These are phyloP conservation scores for Colletotrichum cordylinicola DNA, from an alignment of 2,329 filamentous ascomycete genomes.

Conservation along the genomic window DNA sequence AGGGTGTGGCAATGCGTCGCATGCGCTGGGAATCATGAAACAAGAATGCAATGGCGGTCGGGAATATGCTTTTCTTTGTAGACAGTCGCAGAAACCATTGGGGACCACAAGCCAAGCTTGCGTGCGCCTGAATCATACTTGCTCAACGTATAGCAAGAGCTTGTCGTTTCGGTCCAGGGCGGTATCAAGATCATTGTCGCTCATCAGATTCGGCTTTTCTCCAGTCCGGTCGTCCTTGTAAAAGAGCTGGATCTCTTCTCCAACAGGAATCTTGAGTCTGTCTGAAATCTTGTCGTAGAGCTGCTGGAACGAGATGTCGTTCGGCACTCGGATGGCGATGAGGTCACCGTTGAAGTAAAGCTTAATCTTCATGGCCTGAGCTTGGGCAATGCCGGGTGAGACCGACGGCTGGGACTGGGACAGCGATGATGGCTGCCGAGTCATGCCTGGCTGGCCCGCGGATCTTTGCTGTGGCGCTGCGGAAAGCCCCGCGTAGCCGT, in stretches of 20 bases:
- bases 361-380: slow-evolving; percentile 84
- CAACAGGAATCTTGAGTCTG: slow-evolving; percentile 73
- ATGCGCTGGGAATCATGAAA: slow-evolving; percentile 24
- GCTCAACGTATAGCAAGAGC: slow-evolving; percentile 76
- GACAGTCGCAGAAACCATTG: not conserved
- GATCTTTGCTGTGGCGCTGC: slow-evolving; percentile 46
- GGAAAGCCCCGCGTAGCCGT: slow-evolving; percentile 58
- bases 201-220: slow-evolving; percentile 76
- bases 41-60: slow-evolving; percentile 16
- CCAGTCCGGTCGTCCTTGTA: slow-evolving; percentile 87
- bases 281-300: slow-evolving; percentile 86
- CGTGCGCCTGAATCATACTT: slow-evolving; percentile 38
- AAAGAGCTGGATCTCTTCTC: slow-evolving; percentile 77
- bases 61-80: slow-evolving; percentile 12
- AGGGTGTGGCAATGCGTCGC: slow-evolving; percentile 11
- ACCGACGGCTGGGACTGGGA: slow-evolving; percentile 64
- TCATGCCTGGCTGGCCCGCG: slow-evolving; percentile 44
- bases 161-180: slow-evolving; percentile 88
- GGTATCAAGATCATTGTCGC: slow-evolving; percentile 79
- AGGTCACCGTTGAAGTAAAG: slow-evolving; percentile 92
- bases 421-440: slow-evolving; percentile 51
- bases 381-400: slow-evolving; percentile 51
- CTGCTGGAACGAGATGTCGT: slow-evolving; percentile 77
- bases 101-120: not conserved
- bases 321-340: slow-evolving; percentile 87